phyloP scores from a whole-genome alignment of 2,329 filamentous ascomycete genomes.

The Sclerotiophoma versabilis region DNA sequence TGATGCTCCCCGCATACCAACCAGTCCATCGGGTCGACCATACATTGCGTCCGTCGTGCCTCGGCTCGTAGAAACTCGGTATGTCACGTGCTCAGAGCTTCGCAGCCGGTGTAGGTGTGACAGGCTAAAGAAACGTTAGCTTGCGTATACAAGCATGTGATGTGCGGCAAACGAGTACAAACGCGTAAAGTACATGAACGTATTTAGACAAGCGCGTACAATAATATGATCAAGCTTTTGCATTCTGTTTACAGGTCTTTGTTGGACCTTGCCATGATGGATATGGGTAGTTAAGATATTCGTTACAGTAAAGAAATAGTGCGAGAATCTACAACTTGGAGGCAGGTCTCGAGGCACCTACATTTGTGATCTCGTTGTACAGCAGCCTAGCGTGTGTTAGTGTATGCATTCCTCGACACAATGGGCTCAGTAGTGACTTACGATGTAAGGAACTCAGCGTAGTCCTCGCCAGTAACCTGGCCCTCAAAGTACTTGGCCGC shows the following conservation, averaged over 20 bases:
- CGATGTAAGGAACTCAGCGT: constrained; percentile 93
- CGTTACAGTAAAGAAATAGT: neutral
- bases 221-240: constrained; percentile 9
- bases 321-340: constrained; percentile 51
- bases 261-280: constrained; percentile 6
- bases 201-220: neutral
- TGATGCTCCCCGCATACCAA: constrained; percentile 1
- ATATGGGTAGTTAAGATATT: constrained; percentile 16
- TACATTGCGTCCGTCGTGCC: neutral
- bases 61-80: constrained; percentile 4
- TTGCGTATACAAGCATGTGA: neutral
- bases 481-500: constrained; percentile 91
- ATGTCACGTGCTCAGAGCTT: constrained; percentile 15
- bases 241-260: constrained; percentile 11
- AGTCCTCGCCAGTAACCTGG: constrained; percentile 96
- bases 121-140: constrained; percentile 8
- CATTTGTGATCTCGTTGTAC: constrained; percentile 85
- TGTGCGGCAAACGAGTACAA: neutral
- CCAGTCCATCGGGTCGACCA: neutral
- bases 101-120: constrained; percentile 10
- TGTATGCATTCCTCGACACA: neutral
- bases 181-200: neutral
- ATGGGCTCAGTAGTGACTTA: constrained; percentile 55
- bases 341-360: constrained; percentile 67
- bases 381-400: constrained; percentile 65